These are phyloP conservation scores for Yarrowia keelungensis DNA, from an alignment of 805 yeast species.

Conservation along the genomic window DNA sequence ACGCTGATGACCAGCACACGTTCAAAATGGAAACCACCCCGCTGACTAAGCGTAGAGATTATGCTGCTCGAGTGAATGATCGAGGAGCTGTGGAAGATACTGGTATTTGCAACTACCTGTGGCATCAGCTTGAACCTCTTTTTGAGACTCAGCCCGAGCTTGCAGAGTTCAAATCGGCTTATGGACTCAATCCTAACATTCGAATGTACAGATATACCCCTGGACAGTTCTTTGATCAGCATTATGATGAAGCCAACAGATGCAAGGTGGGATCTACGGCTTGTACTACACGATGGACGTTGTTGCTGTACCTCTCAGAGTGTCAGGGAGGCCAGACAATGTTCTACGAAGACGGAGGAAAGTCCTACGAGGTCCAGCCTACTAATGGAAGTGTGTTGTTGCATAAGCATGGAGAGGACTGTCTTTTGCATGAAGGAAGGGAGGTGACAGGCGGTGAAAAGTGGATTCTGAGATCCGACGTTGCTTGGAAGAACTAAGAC, in stretches of 20 bases:
- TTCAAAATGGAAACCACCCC: conserved; percentile 45
- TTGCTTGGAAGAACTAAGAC: conserved; percentile 47
- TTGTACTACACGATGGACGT: conserved; percentile 65
- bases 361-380: conserved; percentile 56
- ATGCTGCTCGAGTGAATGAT: conserved; percentile 66
- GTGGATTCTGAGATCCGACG: conserved; percentile 70
- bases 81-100: conserved; percentile 55
- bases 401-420: conserved; percentile 72
- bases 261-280: conserved; percentile 47
- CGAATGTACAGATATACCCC: conserved; percentile 61
- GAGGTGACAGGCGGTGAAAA: conserved; percentile 60
- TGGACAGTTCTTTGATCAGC: conserved; percentile 67
- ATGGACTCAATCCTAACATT: conserved; percentile 62
- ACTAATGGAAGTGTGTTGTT: conserved; percentile 62
- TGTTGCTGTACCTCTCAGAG: conserved; percentile 62
- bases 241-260: conserved; percentile 64
- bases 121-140: conserved; percentile 53
- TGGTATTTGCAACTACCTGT: conserved; percentile 52
- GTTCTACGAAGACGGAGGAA: conserved; percentile 52
- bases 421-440: conserved; percentile 66
- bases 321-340: conserved; percentile 67
- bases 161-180: conserved; percentile 36
- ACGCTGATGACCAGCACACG: conserved; percentile 1
- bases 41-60: conserved; percentile 59
- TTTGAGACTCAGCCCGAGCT: conserved; percentile 22